A percentile compares a stretch with the other conserved stretches of the same genome.
Conservation (phyloP, 139 green algal species). For the Gonium pectorale region DNA sequence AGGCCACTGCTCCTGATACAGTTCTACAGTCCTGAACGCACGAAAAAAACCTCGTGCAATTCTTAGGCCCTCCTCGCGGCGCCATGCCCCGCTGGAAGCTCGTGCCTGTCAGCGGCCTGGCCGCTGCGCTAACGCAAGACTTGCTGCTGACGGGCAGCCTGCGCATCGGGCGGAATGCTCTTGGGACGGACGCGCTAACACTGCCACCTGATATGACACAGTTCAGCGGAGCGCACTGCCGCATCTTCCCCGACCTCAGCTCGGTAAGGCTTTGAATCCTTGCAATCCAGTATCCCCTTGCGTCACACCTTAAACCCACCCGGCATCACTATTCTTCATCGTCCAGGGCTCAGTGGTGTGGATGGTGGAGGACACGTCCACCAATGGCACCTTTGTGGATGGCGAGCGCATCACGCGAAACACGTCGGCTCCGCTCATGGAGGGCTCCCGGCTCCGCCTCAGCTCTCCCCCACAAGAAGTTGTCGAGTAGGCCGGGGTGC, state of each 20-base stretch:
- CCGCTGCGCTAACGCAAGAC: neutral
- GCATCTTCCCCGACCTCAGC: slow-evolving; percentile 8
- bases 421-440: neutral
- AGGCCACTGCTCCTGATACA: no score
- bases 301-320: no score
- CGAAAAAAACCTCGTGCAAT: no score
- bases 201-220: slow-evolving; percentile 5
- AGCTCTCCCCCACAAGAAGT: slow-evolving; percentile 33
- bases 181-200: neutral
- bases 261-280: no score
- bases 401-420: slow-evolving; percentile 13
- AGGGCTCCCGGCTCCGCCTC: slow-evolving; percentile 22
- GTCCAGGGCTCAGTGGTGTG: slow-evolving; percentile 15
- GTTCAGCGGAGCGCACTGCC: slow-evolving; percentile 18
- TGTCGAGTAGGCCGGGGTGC: slow-evolving; percentile 32
- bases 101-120: neutral
- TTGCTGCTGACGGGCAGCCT: neutral
- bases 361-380: slow-evolving; percentile 40
- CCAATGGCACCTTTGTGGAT: slow-evolving; percentile 42
- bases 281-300: no score
- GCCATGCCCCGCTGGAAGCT: slow-evolving; percentile 33
- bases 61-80: no score
- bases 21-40: no score
- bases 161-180: slow-evolving; percentile 12
- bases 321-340: no score